These are phyloP conservation scores for Colletotrichum cordylinicola DNA, from an alignment of 2,329 filamentous ascomycete genomes.

Conservation along the genomic window DNA sequence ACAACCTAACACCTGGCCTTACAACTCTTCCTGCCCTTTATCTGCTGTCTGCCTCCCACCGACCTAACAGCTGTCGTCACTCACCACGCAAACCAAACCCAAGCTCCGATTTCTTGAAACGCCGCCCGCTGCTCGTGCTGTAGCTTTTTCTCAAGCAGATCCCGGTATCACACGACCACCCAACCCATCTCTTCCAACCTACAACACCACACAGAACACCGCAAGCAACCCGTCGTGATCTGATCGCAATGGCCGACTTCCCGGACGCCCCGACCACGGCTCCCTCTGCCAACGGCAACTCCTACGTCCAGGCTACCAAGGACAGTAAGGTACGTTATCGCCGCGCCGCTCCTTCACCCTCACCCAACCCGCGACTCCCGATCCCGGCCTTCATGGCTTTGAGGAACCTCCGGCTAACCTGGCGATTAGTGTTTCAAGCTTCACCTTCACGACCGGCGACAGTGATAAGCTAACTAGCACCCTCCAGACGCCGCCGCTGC, in stretches of 20 bases:
- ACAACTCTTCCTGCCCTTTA: background rate
- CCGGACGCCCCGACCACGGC: slow-evolving; percentile 35
- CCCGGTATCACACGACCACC: slow-evolving; percentile 17
- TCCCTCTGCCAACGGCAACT: slow-evolving; percentile 50
- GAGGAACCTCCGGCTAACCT: slow-evolving; percentile 33
- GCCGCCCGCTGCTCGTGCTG: background rate
- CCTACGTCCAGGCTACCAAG: slow-evolving; percentile 52
- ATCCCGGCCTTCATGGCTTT: slow-evolving; percentile 8
- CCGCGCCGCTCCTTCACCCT: background rate
- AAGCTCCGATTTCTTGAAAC: slow-evolving; percentile 16
- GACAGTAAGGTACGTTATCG: slow-evolving; percentile 56
- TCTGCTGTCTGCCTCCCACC: background rate
- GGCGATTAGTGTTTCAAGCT: slow-evolving; percentile 37
- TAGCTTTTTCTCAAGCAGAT: slow-evolving; percentile 10
- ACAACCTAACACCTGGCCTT: slow-evolving; percentile 10
- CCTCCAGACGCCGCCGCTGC: slow-evolving; percentile 53
- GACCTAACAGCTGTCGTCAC: background rate
- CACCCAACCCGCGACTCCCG: background rate
- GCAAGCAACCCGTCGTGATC: slow-evolving; percentile 27
- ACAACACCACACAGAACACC: slow-evolving; percentile 2
- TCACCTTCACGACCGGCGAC: slow-evolving; percentile 24
- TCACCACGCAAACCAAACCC: background rate
- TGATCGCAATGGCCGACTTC: slow-evolving; percentile 46
- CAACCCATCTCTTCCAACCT: slow-evolving; percentile 3
- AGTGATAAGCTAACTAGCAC: slow-evolving; percentile 34